phyloP scores from a whole-genome alignment of 345 rosid species.

The Aurinia saxatilis region DNA sequence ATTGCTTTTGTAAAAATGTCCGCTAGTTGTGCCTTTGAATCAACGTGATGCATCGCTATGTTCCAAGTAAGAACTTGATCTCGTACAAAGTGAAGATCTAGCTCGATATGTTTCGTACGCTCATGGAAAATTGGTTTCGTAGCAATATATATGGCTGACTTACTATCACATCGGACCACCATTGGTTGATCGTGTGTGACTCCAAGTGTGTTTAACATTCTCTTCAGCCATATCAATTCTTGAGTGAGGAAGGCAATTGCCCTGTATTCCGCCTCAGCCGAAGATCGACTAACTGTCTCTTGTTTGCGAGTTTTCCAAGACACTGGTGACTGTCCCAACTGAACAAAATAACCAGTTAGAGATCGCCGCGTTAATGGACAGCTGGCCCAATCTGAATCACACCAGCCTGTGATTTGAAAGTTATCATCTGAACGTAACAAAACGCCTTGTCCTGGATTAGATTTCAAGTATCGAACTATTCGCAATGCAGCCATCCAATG shows the following conservation, averaged over 20 bases:
- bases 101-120: too few relatives aligned
- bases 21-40: fast-evolving
- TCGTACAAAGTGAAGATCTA: too few relatives aligned
- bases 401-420: neutral
- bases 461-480: neutral
- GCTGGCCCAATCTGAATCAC: too few relatives aligned
- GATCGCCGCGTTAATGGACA: neutral
- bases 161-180: neutral
- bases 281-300: neutral
- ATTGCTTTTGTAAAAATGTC: neutral
- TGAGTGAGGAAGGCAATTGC: too few relatives aligned
- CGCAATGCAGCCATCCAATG: neutral
- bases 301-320: too few relatives aligned
- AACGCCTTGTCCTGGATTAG: neutral
- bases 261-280: neutral
- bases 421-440: neutral
- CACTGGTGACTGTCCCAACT: neutral
- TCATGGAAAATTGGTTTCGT: too few relatives aligned
- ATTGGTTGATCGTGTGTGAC: neutral
- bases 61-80: neutral
- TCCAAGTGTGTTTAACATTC: neutral
- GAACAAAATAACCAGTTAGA: neutral
- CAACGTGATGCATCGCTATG: neutral
- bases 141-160: too few relatives aligned
- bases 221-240: neutral